Evolutionary conservation across 371 early-diverging fungal genomes (phyloP).

Genomic region (Rhizopus sp.): DNA sequence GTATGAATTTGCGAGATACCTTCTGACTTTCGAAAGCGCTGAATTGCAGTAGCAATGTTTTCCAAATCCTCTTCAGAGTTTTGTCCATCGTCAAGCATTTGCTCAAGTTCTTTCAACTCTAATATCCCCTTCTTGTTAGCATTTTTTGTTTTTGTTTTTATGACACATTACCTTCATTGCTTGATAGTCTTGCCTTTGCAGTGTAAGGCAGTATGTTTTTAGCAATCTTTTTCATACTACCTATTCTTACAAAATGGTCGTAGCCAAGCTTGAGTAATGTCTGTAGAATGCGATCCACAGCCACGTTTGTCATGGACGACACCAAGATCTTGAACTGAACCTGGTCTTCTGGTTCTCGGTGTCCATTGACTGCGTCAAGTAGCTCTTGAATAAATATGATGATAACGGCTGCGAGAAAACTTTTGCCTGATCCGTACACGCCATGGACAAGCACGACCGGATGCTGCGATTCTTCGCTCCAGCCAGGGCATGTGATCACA

Average conservation of each 20-base stretch:
- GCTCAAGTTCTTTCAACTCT: slow-evolving; percentile 74
- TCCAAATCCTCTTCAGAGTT: slow-evolving; percentile 57
- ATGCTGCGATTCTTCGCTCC: slow-evolving; percentile 37
- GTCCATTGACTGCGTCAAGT: slow-evolving; percentile 42
- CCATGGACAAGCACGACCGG: slow-evolving; percentile 60
- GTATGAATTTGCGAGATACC: slow-evolving; percentile 47
- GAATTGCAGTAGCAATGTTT: slow-evolving; percentile 64
- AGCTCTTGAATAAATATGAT: slow-evolving; percentile 73
- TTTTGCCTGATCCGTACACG: slow-evolving; percentile 83
- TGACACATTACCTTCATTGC: slow-evolving; percentile 41
- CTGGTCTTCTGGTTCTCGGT: slow-evolving; percentile 37
- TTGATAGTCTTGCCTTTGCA: slow-evolving; percentile 51
- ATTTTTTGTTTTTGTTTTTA: too few relatives aligned
- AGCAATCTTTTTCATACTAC: slow-evolving; percentile 81
- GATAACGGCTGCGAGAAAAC: slow-evolving; percentile 77
- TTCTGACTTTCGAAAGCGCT: slow-evolving; percentile 61
- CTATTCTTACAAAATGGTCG: slow-evolving; percentile 81
- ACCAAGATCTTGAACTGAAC: slow-evolving; percentile 58
- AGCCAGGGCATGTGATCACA: slow-evolving; percentile 50
- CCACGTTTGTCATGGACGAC: slow-evolving; percentile 81
- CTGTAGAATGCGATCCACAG: slow-evolving; percentile 86
- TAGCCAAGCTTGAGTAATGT: slow-evolving; percentile 72
- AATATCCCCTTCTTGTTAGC: background rate
- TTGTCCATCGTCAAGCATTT: slow-evolving; percentile 65
- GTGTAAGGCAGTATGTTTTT: slow-evolving; percentile 71